These are phyloP conservation scores for Cryptococcus floricola DNA, from an alignment of 1,284 basidiomycete species.

Conservation along the genomic window DNA sequence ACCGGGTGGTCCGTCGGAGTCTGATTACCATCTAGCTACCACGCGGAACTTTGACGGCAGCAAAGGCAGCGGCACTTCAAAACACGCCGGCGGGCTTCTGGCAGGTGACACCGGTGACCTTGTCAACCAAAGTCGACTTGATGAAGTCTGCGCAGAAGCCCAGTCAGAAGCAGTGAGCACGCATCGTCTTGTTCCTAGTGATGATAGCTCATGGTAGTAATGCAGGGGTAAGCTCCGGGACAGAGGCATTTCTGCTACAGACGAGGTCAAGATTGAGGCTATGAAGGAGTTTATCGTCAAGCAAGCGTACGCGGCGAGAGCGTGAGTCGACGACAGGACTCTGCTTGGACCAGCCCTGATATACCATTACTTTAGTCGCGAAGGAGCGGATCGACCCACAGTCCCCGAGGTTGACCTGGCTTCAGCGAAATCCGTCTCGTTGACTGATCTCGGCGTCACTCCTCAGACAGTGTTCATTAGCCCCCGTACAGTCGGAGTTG, in stretches of 20 bases:
- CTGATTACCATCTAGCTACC: slow-evolving; percentile 57
- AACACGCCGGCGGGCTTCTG: slow-evolving; percentile 61
- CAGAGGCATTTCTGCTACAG: slow-evolving; percentile 52
- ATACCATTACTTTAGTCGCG: slow-evolving; percentile 25
- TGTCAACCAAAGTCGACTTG: slow-evolving; percentile 18
- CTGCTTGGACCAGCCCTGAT: not conserved
- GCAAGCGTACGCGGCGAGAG: slow-evolving; percentile 65
- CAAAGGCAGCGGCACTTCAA: slow-evolving; percentile 55
- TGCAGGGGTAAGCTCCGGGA: slow-evolving; percentile 18
- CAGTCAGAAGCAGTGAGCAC: not conserved
- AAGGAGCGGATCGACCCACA: slow-evolving; percentile 15
- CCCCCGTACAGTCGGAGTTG: slow-evolving; percentile 41
- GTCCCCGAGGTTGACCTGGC: slow-evolving; percentile 26
- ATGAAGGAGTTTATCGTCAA: slow-evolving; percentile 85
- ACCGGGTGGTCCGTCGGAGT: not conserved
- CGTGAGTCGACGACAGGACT: slow-evolving; percentile 46
- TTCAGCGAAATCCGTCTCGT: slow-evolving; percentile 53
- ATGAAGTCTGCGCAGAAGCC: slow-evolving; percentile 14
- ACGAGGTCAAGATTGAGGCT: slow-evolving; percentile 52
- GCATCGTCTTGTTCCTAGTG: not conserved
- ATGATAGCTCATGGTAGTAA: not conserved
- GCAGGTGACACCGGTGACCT: slow-evolving; percentile 48
- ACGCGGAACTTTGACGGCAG: slow-evolving; percentile 75
- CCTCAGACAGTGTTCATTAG: slow-evolving; percentile 93
- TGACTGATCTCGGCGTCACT: slow-evolving; percentile 77